Percentiles rank a stretch among this genome's conserved stretches.
Conservation (phyloP, 352 stramenopile genomes). For the Phytophthora hibernalis region DNA sequence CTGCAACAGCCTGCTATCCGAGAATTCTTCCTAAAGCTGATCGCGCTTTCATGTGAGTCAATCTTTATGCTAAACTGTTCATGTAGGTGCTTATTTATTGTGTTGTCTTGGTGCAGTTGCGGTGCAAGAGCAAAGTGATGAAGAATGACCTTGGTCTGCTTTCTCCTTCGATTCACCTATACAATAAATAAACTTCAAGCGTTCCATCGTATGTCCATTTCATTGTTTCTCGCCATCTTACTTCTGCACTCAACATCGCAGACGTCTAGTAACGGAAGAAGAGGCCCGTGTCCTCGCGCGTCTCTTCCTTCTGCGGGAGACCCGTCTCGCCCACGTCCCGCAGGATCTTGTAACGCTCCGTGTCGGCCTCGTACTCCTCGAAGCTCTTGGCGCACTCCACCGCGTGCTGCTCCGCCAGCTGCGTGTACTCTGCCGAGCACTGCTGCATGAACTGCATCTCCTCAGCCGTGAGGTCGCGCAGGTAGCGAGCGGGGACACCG, state of each 20-base stretch:
- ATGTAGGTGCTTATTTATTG: slow-evolving; percentile 2
- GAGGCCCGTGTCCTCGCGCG: slow-evolving; percentile 81
- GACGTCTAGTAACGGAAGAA: slow-evolving; percentile 91
- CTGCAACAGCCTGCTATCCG: slow-evolving; percentile 47
- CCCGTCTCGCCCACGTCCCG: slow-evolving; percentile 83
- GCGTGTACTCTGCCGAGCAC: slow-evolving; percentile 86
- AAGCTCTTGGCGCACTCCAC: slow-evolving; percentile 85
- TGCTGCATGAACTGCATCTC: slow-evolving; percentile 92
- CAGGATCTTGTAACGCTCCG: slow-evolving; percentile 79
- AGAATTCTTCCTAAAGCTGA: slow-evolving; percentile 74
- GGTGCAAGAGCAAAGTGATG: slow-evolving; percentile 33
- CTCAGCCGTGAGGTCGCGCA: slow-evolving; percentile 85
- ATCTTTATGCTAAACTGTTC: background rate
- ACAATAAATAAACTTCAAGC: background rate
- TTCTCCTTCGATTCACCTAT: slow-evolving; percentile 3
- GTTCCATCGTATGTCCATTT: slow-evolving; percentile 40
- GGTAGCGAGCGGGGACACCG: slow-evolving; percentile 80
- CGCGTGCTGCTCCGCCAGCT: slow-evolving; percentile 80
- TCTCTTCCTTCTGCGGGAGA: slow-evolving; percentile 70
- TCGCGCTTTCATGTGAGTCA: slow-evolving; percentile 61
- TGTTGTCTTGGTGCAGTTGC: slow-evolving; percentile 30
- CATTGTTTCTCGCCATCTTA: slow-evolving; percentile 40
- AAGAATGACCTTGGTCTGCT: slow-evolving; percentile 27
- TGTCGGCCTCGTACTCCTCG: slow-evolving; percentile 81
- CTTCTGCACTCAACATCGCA: slow-evolving; percentile 29